Evolutionary conservation across 345 rosid genomes (phyloP).

Genomic region (Brassica nigra): DNA sequence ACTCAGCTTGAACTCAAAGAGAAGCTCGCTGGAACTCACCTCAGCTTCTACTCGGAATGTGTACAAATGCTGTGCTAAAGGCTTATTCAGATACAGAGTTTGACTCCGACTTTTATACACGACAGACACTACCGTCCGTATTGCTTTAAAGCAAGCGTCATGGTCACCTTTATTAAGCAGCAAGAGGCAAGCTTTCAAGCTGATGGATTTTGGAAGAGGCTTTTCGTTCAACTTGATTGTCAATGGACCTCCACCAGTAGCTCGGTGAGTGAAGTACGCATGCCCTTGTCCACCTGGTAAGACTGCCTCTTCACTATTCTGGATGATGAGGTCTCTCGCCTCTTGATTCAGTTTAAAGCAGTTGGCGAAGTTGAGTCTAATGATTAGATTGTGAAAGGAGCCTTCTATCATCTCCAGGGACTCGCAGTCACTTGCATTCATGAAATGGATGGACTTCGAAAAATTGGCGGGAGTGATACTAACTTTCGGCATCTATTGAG

Average conservation of each 20-base stretch:
- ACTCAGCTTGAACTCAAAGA: not conserved
- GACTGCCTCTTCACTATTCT: too few species aligned
- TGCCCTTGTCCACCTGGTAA: too few species aligned
- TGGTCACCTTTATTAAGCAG: not conserved
- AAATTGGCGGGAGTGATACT: not conserved
- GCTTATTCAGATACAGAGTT: not conserved
- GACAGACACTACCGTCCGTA: not conserved
- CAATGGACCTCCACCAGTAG: too few species aligned
- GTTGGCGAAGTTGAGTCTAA: not conserved
- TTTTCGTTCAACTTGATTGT: too few species aligned
- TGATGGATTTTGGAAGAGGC: not conserved
- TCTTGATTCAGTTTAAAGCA: constrained; percentile 11
- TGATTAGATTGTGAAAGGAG: not conserved
- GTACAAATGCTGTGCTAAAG: not conserved
- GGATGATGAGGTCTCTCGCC: not conserved
- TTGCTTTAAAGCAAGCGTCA: not conserved
- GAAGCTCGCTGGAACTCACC: not conserved
- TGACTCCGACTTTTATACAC: too few species aligned
- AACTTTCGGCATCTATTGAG: not conserved
- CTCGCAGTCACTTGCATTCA: not conserved
- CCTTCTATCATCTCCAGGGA: not conserved
- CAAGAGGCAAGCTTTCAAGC: not conserved
- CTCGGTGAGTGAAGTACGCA: too few species aligned
- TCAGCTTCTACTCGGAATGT: not conserved
- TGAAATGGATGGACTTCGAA: not conserved